Evolutionary conservation across 805 yeast species (phyloP).

Genomic region (Yamadazyma tumulicola): DNA sequence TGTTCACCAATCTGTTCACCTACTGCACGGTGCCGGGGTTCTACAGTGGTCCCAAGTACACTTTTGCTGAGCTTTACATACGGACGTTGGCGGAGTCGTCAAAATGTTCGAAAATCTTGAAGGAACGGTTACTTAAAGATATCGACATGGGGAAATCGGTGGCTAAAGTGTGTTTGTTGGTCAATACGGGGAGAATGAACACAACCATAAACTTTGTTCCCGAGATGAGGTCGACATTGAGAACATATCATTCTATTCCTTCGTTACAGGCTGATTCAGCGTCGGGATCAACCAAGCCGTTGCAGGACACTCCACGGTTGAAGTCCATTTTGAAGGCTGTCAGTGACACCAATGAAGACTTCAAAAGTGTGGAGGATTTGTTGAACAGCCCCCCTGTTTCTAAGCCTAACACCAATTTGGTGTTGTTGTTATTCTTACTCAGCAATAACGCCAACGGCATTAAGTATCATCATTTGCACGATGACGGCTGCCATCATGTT

Average conservation of each 20-base stretch:
- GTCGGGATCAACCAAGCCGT: slow-evolving; percentile 52
- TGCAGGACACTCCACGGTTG: slow-evolving; percentile 92
- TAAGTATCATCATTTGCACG: slow-evolving; percentile 28
- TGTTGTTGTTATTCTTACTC: slow-evolving; percentile 70
- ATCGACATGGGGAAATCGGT: slow-evolving; percentile 64
- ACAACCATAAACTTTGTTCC: slow-evolving; percentile 93
- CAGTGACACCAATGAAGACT: slow-evolving; percentile 59
- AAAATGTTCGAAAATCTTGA: slow-evolving; percentile 77
- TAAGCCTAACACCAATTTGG: slow-evolving; percentile 55
- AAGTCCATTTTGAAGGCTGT: slow-evolving; percentile 87
- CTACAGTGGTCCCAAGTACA: slow-evolving; percentile 44
- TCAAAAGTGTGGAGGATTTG: slow-evolving; percentile 46
- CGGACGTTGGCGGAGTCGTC: slow-evolving; percentile 78
- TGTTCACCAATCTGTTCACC: slow-evolving; percentile 64
- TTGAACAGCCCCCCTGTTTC: slow-evolving; percentile 25
- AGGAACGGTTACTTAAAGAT: slow-evolving; percentile 69
- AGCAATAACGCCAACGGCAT: slow-evolving; percentile 61
- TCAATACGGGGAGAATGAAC: slow-evolving; percentile 89
- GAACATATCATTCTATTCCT: slow-evolving; percentile 94
- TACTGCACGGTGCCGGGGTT: slow-evolving; percentile 36
- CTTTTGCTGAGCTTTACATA: slow-evolving; percentile 82
- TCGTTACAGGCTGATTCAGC: slow-evolving; percentile 70
- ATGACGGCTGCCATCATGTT: slow-evolving; percentile 14
- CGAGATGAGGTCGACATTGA: slow-evolving; percentile 88
- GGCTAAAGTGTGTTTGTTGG: slow-evolving; percentile 78